Base-by-base conservation (phyloP, 140 eudicot genomes). In the Anethum foeniculum region DNA sequence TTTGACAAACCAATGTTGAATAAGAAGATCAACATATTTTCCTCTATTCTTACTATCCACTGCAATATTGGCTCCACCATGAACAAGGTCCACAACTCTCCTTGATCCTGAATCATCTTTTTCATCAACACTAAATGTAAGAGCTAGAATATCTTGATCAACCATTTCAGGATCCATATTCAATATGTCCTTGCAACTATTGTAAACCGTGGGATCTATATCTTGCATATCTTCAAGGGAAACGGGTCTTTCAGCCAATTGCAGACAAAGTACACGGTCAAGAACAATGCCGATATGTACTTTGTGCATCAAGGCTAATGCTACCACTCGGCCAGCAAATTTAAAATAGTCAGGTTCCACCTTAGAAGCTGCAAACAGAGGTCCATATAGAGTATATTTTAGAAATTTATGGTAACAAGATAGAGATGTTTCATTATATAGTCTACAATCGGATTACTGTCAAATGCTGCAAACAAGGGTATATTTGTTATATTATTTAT, bases 301-400 rank as follows among this genome's bases (percentile, higher is more conserved):
- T 84, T 92, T 91, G 48, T 92, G 96, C 93, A 94, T 88, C 89
- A 94, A 80, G 47, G 97, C 94, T 54, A 94, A 82, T 41, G 96
- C 96, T 71, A 91, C 83, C 32, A 94, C 86, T 86, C 93, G 86
- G 76, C 98, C 98, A 46, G 92, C 85, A 84, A 94, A 94, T 41
- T 58, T 83, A 80, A 87, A 94, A 79, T 94, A 94, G 36, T 84
- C 81, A 0, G 93, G 97, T 65, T 94, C 90, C 88, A 91, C 96
- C 84, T 87, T 90, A 23, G 98, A 94, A 48, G 91, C 97, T 94
- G 93, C 88, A 88, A 82, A 79, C 54, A 49, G 14, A 13, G 41
- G 41, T 38, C 4, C 41, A 38, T 38, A 38, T 38, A 38, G 41
- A 38, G 41, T 38, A 38, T 38, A 1, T 38, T 38, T 38, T 2